Evolutionary conservation across 2,329 filamentous ascomycete species (phyloP).

Genomic region (Cryphonectria nitschkei): DNA sequence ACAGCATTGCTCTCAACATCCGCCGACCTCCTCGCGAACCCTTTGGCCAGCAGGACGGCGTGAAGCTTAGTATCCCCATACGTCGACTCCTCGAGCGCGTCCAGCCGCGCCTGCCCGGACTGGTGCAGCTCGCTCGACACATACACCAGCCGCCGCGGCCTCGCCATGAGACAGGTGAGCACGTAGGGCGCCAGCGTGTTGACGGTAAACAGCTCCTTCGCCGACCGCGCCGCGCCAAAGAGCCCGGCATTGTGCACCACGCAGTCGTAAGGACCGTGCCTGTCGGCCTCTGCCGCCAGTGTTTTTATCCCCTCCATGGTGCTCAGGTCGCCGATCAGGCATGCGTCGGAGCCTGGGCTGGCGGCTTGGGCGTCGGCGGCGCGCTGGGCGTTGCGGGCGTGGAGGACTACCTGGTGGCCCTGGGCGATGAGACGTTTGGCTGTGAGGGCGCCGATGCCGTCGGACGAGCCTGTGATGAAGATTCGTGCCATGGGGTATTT

Average conservation of each 20-base stretch:
- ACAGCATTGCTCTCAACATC: slow-evolving; percentile 49
- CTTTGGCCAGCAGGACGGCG: slow-evolving; percentile 58
- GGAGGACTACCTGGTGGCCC: slow-evolving; percentile 59
- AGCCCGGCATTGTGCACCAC: slow-evolving; percentile 63
- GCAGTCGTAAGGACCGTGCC: slow-evolving; percentile 54
- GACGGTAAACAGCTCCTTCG: slow-evolving; percentile 51
- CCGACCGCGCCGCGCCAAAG: slow-evolving; percentile 44
- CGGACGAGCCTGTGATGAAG: slow-evolving; percentile 59
- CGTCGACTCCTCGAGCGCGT: slow-evolving; percentile 42
- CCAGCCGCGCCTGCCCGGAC: slow-evolving; percentile 51
- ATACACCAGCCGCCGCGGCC: slow-evolving; percentile 54
- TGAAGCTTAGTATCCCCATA: slow-evolving; percentile 62
- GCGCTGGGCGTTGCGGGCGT: slow-evolving; percentile 59
- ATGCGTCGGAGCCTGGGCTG: slow-evolving; percentile 53
- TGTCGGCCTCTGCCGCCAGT: slow-evolving; percentile 55
- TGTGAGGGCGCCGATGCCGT: slow-evolving; percentile 57
- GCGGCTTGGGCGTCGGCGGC: slow-evolving; percentile 51
- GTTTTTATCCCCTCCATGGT: slow-evolving; percentile 53
- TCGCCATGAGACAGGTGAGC: slow-evolving; percentile 53
- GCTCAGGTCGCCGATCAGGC: slow-evolving; percentile 57
- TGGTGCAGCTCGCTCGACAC: slow-evolving; percentile 56
- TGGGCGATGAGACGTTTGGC: slow-evolving; percentile 53
- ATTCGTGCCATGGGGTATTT: slow-evolving; percentile 34
- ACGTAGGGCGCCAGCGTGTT: slow-evolving; percentile 63
- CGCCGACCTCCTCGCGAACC: slow-evolving; percentile 51